Evolutionary conservation across 148 eudicot genomes (phyloP).

Genomic region (Cornus controversa): DNA sequence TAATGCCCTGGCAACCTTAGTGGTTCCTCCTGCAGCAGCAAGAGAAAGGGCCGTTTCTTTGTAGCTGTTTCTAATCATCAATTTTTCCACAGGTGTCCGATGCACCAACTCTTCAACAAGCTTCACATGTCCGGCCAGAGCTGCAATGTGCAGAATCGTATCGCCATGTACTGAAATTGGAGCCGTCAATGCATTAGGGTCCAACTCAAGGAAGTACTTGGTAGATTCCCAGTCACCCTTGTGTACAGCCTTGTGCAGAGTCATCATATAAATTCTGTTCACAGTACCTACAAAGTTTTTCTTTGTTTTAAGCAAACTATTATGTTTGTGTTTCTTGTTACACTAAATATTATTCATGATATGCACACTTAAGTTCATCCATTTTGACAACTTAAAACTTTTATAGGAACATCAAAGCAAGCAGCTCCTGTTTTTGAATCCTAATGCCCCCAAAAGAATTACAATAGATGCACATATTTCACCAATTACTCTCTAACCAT

Average conservation of each 20-base stretch:
- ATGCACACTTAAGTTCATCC: too few relatives aligned
- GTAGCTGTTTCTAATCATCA: neutral
- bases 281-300: neutral
- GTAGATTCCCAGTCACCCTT: slow-evolving; percentile 6
- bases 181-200: neutral
- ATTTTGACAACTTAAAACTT: too few relatives aligned
- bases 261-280: neutral
- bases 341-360: too few relatives aligned
- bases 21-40: slow-evolving; percentile 3
- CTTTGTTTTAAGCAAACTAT: neutral
- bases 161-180: neutral
- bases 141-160: slow-evolving; percentile 11
- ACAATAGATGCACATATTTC: too few relatives aligned
- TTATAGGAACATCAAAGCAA: too few relatives aligned
- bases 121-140: slow-evolving; percentile 5
- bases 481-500: too few relatives aligned
- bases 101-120: slow-evolving; percentile 11
- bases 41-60: slow-evolving; percentile 1
- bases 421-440: too few relatives aligned
- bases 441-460: too few relatives aligned
- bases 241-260: neutral
- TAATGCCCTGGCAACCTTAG: neutral
- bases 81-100: neutral
- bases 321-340: too few relatives aligned
- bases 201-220: neutral